phyloP scores from a whole-genome alignment of 805 yeast species.

The Candida tallmaniae region DNA sequence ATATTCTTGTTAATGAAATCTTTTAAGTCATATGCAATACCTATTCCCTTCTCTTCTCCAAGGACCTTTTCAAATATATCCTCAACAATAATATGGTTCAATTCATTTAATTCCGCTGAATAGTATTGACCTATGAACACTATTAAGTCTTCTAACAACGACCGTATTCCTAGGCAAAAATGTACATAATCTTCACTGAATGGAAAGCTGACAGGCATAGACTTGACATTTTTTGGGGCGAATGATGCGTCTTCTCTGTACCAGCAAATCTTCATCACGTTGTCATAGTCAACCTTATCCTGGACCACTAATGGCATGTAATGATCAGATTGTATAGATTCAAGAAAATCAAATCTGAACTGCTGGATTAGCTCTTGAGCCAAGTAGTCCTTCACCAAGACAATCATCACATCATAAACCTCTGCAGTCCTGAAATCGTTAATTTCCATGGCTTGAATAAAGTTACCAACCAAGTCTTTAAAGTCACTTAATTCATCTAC shows the following conservation, averaged over 20 bases:
- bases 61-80: slow-evolving; percentile 65
- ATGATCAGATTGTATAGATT: slow-evolving; percentile 70
- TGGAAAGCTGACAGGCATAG: slow-evolving; percentile 62
- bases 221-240: slow-evolving; percentile 43
- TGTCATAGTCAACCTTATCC: slow-evolving; percentile 54
- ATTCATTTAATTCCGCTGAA: slow-evolving; percentile 55
- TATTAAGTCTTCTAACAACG: slow-evolving; percentile 59
- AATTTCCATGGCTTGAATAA: slow-evolving; percentile 72
- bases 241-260: slow-evolving; percentile 48
- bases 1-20: slow-evolving; percentile 59
- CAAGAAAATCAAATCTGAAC: slow-evolving; percentile 58
- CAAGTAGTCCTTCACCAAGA: slow-evolving; percentile 53
- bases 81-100: slow-evolving; percentile 55
- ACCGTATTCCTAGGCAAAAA: slow-evolving; percentile 71
- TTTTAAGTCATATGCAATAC: slow-evolving; percentile 56
- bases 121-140: slow-evolving; percentile 62
- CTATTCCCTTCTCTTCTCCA: slow-evolving; percentile 40
- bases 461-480: slow-evolving; percentile 63
- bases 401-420: slow-evolving; percentile 57
- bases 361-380: slow-evolving; percentile 51
- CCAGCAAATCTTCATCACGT: slow-evolving; percentile 67
- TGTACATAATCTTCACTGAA: slow-evolving; percentile 87
- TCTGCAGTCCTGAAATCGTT: slow-evolving; percentile 56
- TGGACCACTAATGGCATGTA: slow-evolving; percentile 81
- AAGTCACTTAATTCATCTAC: slow-evolving; percentile 47